Base-by-base conservation (phyloP, 83 land plant genomes). In the Thuja plicata region DNA sequence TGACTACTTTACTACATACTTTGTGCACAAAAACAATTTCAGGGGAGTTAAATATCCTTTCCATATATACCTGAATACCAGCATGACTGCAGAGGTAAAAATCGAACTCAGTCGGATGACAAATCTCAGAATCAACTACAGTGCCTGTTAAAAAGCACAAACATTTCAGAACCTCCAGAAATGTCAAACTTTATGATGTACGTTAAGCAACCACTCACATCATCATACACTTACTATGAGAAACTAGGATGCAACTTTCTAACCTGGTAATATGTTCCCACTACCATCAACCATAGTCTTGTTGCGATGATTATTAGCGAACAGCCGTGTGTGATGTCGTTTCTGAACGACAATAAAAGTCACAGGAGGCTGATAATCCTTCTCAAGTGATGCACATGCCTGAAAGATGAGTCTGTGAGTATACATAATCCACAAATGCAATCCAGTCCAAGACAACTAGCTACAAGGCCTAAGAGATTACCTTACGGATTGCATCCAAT, bases 401-500 rank as follows among this genome's bases (percentile, higher is more conserved):
- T 94, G 70, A 30, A 78, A 52, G 84, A 57, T 17, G 17, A 32
- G 43, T 3, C 21, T 19, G 21, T 38, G 52, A 60, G 30, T 7
- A 34, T 3, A 50, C 21, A 48, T 48, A 1, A 89, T 43, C 16
- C 7, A 60, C 15, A 89, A 71, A 86, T 86, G 35, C 15, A 50
- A 46, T 43, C 62, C 0, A 50, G 15, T 35, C 81, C 30, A 89
- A 86, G 80, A 74, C 19, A 34, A 34, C 8, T 15, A 48, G 43
- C 30, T 40, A 85, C 21, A 86, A 15, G 5, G 5, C 40, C 3
- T 38, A 41, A 7, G 48, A 83, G 17, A 15, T 37, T 11, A 96
- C 99, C 96, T 93, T 97, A 0, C 97, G 91, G 41, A 97, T 97
- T 30, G 98, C 97, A 91, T 95, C 98, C 15, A 97, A 92, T 86